Evolutionary conservation across 805 yeast genomes (phyloP).

Genomic region (Candida odintsovae): DNA sequence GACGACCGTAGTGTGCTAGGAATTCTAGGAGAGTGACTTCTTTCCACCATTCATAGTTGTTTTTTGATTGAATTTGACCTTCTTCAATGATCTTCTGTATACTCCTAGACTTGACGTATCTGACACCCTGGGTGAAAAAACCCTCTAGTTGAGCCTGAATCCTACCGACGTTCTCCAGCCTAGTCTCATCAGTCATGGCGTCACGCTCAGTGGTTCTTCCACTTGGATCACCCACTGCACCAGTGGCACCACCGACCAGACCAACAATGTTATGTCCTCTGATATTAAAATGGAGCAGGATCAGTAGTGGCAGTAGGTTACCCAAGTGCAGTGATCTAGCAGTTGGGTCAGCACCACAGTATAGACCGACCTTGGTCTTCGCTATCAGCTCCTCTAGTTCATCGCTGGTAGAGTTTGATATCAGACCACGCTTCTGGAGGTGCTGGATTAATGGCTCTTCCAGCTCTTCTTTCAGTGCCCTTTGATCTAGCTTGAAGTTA

Average conservation of each 20-base stretch:
- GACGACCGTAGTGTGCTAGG: slow-evolving; percentile 67
- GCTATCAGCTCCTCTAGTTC: slow-evolving; percentile 22
- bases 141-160: slow-evolving; percentile 57
- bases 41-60: slow-evolving; percentile 87
- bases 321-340: slow-evolving; percentile 89
- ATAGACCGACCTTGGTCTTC: slow-evolving; percentile 46
- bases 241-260: slow-evolving; percentile 93
- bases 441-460: slow-evolving; percentile 34
- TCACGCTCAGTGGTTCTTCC: slow-evolving; percentile 78
- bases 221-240: slow-evolving; percentile 94
- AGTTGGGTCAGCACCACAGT: slow-evolving; percentile 96
- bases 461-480: slow-evolving; percentile 23
- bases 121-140: slow-evolving; percentile 57
- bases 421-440: slow-evolving; percentile 40
- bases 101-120: slow-evolving; percentile 43
- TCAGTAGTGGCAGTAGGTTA: slow-evolving; percentile 81
- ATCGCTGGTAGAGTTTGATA: slow-evolving; percentile 36
- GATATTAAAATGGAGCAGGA: slow-evolving; percentile 73
- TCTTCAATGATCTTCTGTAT: slow-evolving; percentile 26
- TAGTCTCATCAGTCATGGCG: slow-evolving; percentile 43
- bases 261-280: slow-evolving; percentile 85
- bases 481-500: slow-evolving; percentile 15
- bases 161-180: slow-evolving; percentile 49
- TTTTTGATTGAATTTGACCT: slow-evolving; percentile 41
- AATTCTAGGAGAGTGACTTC: slow-evolving; percentile 72